Evolutionary conservation across 495 filamentous ascomycete species (phyloP), one percentile per base, ranked within the genome.

Genomic region (Mycothermus thermophilus): DNA sequence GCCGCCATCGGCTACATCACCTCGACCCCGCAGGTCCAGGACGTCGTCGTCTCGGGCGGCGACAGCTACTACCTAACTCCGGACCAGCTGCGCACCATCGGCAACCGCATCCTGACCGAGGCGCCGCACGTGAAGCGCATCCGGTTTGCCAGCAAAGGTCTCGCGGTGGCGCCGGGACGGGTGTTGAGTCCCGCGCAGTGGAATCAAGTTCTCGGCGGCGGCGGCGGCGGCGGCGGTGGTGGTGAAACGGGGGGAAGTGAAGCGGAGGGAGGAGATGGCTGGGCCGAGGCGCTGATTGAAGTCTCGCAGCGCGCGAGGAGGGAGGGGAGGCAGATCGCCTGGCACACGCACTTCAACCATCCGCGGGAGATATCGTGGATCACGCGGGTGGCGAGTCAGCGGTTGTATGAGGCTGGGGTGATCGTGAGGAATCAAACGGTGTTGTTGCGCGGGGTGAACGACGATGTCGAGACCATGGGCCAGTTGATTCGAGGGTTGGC

Each of bases 271-370:
- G n/a, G n/a, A n/a, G 72, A 75, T 42, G 41, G 30, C n/a, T 77
- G 72, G 72, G 55, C 62, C 15, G 45, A 60, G 0, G 50, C 66
- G 14, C 35, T 77, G 21, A 53, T 74, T n/a, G 46, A 42, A 12
- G 30, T 75, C 13, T 57, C 62, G 3, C 55, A 66, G 32, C 48
- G 55, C 36, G 71, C 64, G 13, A 56, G 60, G 18, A 42, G 36
- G 30, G 47, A 62, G 9, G 71, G 70, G 8, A 77, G 75, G 44
- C 57, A 63, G n/a, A 60, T 77, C 32, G 69, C 69, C 11, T 42
- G 71, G 33, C 73, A 77, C 41, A 77, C 73, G 0, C 73, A 77
- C 47, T 72, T 77, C 54, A 75, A 77, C 40, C 69, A 74, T 35
- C 62, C 67, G 9, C 58, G 59, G 32, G 73, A 77, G 48, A 67